Base-by-base conservation (phyloP, 2,329 filamentous ascomycete species). In the Trichoderma afroharzianum region DNA sequence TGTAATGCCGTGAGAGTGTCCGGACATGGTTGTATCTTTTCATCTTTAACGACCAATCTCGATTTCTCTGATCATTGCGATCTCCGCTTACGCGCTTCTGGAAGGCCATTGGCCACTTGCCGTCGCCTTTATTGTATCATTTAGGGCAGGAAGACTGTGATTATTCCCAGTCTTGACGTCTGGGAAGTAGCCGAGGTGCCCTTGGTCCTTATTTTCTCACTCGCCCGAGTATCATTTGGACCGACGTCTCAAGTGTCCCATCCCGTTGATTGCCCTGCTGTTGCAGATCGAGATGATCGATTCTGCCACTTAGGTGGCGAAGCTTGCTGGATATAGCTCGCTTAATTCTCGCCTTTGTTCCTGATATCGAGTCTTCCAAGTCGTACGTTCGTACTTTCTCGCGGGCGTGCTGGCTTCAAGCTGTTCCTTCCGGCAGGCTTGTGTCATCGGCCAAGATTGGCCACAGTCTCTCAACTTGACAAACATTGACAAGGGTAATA, bases 291-390 rank as follows among this genome's bases (percentile, higher is more conserved):
- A 69, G 66, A 69, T 69, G 66, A 28, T 62, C 57, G 39, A 69
- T 33, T 69, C 39, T 62, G 55, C 57, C 57, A 36, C 30, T 61
- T 50, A 69, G 43, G 57, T 69, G 66, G 57, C 66, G 57, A 69
- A 62, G 66, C 66, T 62, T 69, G 66, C 57, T 69, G 33, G 66
- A 53, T 61, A 62, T 36, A 61, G 39, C 66, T 62, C 66, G 66
- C 57, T 62, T 36, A 53, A 26, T 26, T 28, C 6, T 62, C 57
- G 33, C 55, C 36, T 36, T 62, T 33, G n/a, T 28, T 58, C 50
- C 36, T 53, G 21, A 69, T 53, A 69, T 62, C 26, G 21, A 32
- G 15, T 62, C 39, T 62, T 21, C 15, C 66, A 62, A 36, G 30
- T 26, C 28, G 21, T 33, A 36, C 63, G 30, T 33, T 36, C 39